Evolutionary conservation across 2,329 filamentous ascomycete species (phyloP), one percentile per base, ranked within the genome.

Genomic region (Blumeria graminis): DNA sequence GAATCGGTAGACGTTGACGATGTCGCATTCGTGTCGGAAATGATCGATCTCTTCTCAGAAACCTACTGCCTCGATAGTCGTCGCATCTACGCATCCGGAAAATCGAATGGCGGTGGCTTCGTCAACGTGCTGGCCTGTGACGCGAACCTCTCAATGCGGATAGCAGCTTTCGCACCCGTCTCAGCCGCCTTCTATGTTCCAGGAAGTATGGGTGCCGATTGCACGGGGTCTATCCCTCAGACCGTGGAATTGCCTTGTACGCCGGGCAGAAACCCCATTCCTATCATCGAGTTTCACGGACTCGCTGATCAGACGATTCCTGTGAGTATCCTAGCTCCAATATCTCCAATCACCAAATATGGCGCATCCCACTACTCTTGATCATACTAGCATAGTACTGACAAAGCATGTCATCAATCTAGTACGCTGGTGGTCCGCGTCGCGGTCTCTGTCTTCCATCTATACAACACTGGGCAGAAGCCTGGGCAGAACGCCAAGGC

Each of bases 251-350:
- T 67, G 50, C 65, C 63, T n/a, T 74, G 71, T 64, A 63, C 59
- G 2, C 67, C 71, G 0, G 64, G 61, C 2, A 64, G 67, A 39
- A 60, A 55, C 0, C 61, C 67, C 3, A 57, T 75, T 3, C 72
- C 74, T 1, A 66, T 77, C 9, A 63, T 76, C 8, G 71, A 74
- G 45, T 71, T 76, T 55, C 74, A 77, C 61, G 74, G 74, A n/a
- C 69, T 68, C 1, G 66, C 60, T 1, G 75, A 77, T 61, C 65
- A 59, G 3, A 72, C 68, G 0, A 74, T 76, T 36, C 60, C 32
- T 5, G 48, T 52, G 14, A 52, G 48, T 35, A 52, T 22, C n/a
- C 16, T 9, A 41, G 18, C 9, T 8, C 6, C 3, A 1, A 28
- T 34, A 14, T 3, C 16, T 10, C 22, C 48, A 34, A 3, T n/a